Base-by-base conservation (phyloP, 352 stramenopile species). In the Phytopythium mirpurense region DNA sequence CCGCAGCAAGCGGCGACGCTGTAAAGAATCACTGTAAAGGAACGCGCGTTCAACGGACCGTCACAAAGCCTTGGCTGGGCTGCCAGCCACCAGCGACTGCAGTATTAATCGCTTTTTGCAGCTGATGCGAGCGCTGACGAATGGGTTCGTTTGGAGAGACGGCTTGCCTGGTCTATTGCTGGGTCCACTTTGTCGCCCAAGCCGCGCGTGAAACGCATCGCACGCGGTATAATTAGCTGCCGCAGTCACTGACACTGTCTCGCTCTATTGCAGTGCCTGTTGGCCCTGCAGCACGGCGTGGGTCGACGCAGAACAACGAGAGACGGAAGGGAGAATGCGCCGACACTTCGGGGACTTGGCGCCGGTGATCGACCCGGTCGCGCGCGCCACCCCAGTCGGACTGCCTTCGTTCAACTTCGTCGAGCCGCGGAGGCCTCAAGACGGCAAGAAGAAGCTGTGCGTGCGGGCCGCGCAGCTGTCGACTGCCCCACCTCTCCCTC, bases 331-430 rank as follows among this genome's bases (percentile, higher is more conserved):
- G 40, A 16, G 14, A 15, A 47, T 47, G 41, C 41, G 24, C 16
- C 21, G 23, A n/a, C 41, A 34, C 9, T 18, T 18, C 6, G 1
- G 18, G 7, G 45, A 38, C 27, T 18, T 3, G 27, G 19, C 46
- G 3, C 5, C 14, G 14, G 11, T n/a, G 21, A 29, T 15, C 15
- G 53, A 59, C 11, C 35, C 26, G 12, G 35, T 80, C 21, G 47
- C 65, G 15, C 46, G 53, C 5, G 62, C 66, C 9, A 67, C 60
- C 16, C 70, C 57, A 37, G 42, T 83, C 43, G 66, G 60, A 27
- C 56, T 88, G 42, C 78, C 74, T 23, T 67, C 63, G 26, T 88
- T 88, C 60, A 89, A 89, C 46, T 87, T 87, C 51, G 65, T 89
- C 42, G 75, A 87, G 52, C 50, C 59, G 26, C 46, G 46, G 1